phyloP scores from a whole-genome alignment of 2,329 filamentous ascomycete species.

The Lachnellula hyalina region DNA sequence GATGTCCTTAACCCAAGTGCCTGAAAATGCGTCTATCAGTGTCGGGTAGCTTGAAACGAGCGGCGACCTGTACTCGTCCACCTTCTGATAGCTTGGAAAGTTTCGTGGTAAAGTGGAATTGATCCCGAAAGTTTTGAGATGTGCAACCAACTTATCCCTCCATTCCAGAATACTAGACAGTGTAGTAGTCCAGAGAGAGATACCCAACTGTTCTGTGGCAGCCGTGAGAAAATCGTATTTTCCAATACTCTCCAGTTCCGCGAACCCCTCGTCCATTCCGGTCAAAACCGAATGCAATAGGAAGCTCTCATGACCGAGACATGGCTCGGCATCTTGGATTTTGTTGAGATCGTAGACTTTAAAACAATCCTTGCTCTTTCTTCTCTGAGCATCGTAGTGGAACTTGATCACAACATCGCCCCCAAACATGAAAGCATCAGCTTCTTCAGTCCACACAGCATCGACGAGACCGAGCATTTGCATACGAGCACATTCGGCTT shows the following conservation, averaged over 20 bases:
- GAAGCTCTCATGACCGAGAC: background rate
- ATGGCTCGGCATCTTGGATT: background rate
- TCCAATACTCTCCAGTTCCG: background rate
- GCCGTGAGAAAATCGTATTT: background rate
- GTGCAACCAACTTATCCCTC: background rate
- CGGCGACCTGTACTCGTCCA: background rate
- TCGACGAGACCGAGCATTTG: slow-evolving; percentile 78
- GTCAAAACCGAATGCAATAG: background rate
- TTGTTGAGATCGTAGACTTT: background rate
- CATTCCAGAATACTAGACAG: background rate
- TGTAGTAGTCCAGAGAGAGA: background rate
- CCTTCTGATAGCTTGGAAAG: background rate
- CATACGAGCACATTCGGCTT: slow-evolving; percentile 85
- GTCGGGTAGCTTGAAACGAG: background rate
- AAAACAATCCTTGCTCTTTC: slow-evolving; percentile 5
- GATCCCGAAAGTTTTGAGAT: background rate
- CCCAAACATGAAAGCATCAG: slow-evolving; percentile 93
- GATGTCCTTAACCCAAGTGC: background rate
- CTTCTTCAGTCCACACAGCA: slow-evolving; percentile 87
- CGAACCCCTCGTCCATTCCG: background rate
- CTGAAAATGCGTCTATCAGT: background rate
- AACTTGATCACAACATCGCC: slow-evolving; percentile 36
- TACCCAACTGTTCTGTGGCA: background rate
- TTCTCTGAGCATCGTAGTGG: background rate
- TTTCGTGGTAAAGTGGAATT: background rate